Evolutionary conservation across 2,329 filamentous ascomycete genomes (phyloP), one percentile per base, ranked within the genome.

Genomic region (Aspergillus brunneoviolaceus): DNA sequence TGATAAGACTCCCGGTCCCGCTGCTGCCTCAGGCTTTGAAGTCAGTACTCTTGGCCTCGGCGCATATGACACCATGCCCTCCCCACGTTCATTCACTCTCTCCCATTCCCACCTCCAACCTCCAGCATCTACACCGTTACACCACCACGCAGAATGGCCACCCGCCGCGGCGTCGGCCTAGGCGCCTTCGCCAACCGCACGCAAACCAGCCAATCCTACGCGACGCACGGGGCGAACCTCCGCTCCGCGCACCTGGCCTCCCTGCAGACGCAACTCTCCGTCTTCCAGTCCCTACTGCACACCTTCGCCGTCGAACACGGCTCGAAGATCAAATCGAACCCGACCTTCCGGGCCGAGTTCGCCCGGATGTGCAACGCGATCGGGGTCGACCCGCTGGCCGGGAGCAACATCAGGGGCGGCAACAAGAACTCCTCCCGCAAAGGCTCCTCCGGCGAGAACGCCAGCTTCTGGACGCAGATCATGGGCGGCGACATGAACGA

Each of bases 281-380:
- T 98, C 71, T 99, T 99, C 83, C 92, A 96, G 72, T 95, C 92
- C 19, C 85, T 97, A 11, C 87, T 99, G 5, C 92, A 97, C 79
- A 92, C 96, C 77, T 99, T 99, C 77, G 92, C 93, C 49, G 85
- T 94, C 71, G 96, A 94, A 53, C 95, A 99, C 82, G 91, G 90
- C 68, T 92, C 93, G 73, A 95, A 96, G 70, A 99, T 99, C 61
- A 93, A 94, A 64, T 96, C 92, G 2, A 93, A 98, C 75, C 95
- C 95, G 5, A 89, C 87, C 9, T 99, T 99, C 77, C 91, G 95
- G 62, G 92, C 94, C 35, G 94, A 99, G 77, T 99, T 99, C 73
- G 94, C 95, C 3, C 92, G 94, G 75, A 99, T 99, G 95, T 99
- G 95, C 79, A 87, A 92, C 70, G 92, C 93, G 63, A 97, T 99